phyloP scores from a whole-genome alignment of 192 early-diverging fungal species.

The Phycomyces nitens region DNA sequence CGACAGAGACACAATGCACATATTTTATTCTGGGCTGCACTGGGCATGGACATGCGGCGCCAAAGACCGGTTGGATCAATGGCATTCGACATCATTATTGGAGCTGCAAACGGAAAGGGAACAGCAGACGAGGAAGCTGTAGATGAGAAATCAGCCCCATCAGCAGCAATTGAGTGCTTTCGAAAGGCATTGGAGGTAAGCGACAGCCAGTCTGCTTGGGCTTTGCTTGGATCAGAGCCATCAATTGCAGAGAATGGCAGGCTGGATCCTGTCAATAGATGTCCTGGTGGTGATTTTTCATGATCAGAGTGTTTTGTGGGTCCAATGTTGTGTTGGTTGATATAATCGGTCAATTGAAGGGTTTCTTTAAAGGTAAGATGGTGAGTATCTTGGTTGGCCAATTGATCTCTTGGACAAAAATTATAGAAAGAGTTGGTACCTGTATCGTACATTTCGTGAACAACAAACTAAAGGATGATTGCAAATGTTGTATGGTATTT shows the following conservation, averaged over 20 bases:
- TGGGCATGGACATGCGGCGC: conserved; percentile 8
- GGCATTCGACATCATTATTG: neutral
- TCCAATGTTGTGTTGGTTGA: neutral
- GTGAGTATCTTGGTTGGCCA: too few relatives aligned
- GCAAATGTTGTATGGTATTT: neutral
- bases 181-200: neutral
- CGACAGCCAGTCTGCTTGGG: neutral
- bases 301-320: neutral
- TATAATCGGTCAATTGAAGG: conserved; percentile 1
- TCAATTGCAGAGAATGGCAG: neutral
- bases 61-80: conserved; percentile 1
- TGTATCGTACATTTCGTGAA: neutral
- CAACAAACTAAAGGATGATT: neutral
- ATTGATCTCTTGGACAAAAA: too few relatives aligned
- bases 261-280: neutral
- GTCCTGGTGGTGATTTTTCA: neutral
- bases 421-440: neutral
- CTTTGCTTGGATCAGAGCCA: neutral
- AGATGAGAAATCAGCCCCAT: neutral
- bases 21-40: neutral
- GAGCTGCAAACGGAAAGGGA: neutral
- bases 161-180: conserved; percentile 5
- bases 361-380: neutral
- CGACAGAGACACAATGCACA: neutral
- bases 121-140: too few relatives aligned